Percentiles rank a stretch among this genome's conserved stretches.
These are phyloP conservation scores for Bondarzewia mesenterica DNA, from an alignment of 1,284 basidiomycete genomes.

Conservation along the genomic window DNA sequence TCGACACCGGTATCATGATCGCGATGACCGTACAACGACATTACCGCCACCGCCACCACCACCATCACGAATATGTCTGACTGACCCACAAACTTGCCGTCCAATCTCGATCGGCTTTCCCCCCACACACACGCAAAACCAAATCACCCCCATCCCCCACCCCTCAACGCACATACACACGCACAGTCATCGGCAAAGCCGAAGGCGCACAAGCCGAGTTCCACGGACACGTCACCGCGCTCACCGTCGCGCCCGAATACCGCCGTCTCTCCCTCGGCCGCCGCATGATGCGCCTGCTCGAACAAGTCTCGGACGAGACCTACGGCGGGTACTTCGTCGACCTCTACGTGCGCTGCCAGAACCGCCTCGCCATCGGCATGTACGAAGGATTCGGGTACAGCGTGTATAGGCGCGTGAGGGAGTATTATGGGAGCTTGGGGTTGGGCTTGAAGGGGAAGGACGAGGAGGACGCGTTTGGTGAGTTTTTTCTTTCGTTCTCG, in stretches of 20 bases:
- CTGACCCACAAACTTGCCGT: not conserved
- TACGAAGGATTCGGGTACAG: constrained; percentile 85
- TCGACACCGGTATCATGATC: not conserved
- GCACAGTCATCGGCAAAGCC: constrained; percentile 76
- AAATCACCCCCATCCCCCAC: constrained; percentile 1
- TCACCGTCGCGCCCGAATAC: constrained; percentile 89
- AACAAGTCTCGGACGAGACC: constrained; percentile 68
- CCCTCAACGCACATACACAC: not conserved
- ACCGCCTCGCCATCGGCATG: constrained; percentile 71
- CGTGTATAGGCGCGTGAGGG: constrained; percentile 76
- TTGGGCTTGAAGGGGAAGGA: constrained; percentile 60
- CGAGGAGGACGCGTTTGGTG: constrained; percentile 89
- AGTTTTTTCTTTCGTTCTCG: constrained; percentile 24
- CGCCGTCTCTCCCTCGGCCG: constrained; percentile 77
- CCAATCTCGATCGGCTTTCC: no score
- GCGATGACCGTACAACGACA: no score
- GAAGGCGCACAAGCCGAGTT: constrained; percentile 69
- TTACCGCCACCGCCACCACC: no score
- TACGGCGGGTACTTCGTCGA: constrained; percentile 85
- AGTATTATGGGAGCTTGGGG: constrained; percentile 79
- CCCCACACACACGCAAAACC: no score
- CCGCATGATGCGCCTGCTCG: constrained; percentile 77
- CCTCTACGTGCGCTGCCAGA: constrained; percentile 82
- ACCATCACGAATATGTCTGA: not conserved
- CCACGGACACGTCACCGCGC: constrained; percentile 88